A percentile compares a stretch with the other conserved stretches of the same genome.
phyloP scores from a whole-genome alignment of 140 eudicot species.

The Oenanthe javanica region DNA sequence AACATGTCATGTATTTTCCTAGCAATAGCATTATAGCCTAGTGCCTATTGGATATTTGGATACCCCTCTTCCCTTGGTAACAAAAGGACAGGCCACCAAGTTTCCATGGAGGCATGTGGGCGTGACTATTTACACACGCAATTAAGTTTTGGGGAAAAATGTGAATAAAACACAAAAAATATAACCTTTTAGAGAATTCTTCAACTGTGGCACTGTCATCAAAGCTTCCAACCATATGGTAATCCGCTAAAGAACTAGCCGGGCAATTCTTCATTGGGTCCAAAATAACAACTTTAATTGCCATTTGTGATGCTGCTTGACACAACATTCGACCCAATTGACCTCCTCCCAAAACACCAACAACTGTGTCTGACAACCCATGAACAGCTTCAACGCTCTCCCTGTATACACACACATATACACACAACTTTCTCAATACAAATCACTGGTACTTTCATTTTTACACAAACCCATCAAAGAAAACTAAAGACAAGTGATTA shows the following conservation, averaged over 20 bases:
- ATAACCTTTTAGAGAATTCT: conserved; percentile 80
- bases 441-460: not conserved
- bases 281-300: conserved; percentile 62
- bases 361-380: conserved; percentile 67
- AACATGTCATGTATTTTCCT: too few species aligned
- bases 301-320: conserved; percentile 87
- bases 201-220: conserved; percentile 71
- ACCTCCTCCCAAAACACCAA: conserved; percentile 97
- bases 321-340: conserved; percentile 94
- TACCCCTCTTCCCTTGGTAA: not conserved
- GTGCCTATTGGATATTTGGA: not conserved
- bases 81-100: not conserved
- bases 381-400: conserved; percentile 33
- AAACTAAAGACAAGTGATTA: not conserved
- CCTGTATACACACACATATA: conserved; percentile 18
- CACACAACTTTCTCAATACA: not conserved
- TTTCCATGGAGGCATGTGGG: not conserved
- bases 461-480: not conserved
- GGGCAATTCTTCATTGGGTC: conserved; percentile 93
- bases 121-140: not conserved
- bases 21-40: too few species aligned
- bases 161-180: not conserved
- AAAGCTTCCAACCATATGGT: conserved; percentile 83
- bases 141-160: too few species aligned
- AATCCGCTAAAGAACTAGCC: conserved; percentile 56